A percentile compares a stretch with the other conserved stretches of the same genome.
Conservation (phyloP, 352 stramenopile species). For the Globisporangium paroecandrum region DNA sequence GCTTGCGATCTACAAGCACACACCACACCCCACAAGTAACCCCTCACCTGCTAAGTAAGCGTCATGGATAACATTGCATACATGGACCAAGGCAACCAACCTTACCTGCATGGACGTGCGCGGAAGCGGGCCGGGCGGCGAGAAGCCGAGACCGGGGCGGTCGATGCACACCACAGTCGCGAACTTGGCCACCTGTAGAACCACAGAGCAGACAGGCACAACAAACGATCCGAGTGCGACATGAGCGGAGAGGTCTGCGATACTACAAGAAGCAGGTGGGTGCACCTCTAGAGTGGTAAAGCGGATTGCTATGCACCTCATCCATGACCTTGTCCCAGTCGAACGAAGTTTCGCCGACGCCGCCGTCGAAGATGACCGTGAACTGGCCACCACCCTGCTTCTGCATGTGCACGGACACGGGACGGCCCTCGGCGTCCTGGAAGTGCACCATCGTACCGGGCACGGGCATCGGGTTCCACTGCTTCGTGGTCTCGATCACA, state of each 20-base stretch:
- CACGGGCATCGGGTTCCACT: constrained; percentile 43
- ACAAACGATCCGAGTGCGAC: neutral
- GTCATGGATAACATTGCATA: neutral
- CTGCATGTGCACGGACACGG: constrained; percentile 51
- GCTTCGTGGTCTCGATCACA: constrained; percentile 67
- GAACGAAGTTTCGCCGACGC: constrained; percentile 80
- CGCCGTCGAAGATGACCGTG: constrained; percentile 68
- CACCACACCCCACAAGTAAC: neutral
- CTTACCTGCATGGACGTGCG: constrained; percentile 48
- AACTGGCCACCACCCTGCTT: constrained; percentile 41
- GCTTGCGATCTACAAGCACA: constrained; percentile 33
- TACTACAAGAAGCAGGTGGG: neutral
- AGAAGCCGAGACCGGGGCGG: constrained; percentile 73
- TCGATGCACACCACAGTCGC: constrained; percentile 66
- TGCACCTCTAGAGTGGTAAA: neutral
- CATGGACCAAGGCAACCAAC: neutral
- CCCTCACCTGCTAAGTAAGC: neutral
- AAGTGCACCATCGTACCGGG: constrained; percentile 55
- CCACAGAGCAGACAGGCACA: neutral
- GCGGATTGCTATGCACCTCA: constrained; percentile 19
- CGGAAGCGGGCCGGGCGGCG: constrained; percentile 34
- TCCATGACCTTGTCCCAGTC: constrained; percentile 76
- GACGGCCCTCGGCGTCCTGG: constrained; percentile 30
- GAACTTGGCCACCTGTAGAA: constrained; percentile 35
- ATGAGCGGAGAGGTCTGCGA: neutral